These are phyloP conservation scores for Rhododendron vialii DNA, from an alignment of 148 eudicot species.

Conservation along the genomic window DNA sequence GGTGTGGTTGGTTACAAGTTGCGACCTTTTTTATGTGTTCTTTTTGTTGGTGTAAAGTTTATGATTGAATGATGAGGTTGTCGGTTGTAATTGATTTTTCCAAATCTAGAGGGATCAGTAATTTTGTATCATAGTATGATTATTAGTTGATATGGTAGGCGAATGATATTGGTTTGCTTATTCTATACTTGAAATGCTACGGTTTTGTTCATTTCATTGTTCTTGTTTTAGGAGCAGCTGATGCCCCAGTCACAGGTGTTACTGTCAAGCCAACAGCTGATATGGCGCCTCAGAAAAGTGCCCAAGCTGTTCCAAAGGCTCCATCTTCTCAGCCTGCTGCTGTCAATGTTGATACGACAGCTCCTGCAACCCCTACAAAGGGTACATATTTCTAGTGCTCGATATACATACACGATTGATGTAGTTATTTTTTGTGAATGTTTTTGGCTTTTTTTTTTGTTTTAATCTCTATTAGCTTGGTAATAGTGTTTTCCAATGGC, in stretches of 20 bases:
- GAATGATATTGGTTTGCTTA: neutral
- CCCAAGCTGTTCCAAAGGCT: slow-evolving; percentile 40
- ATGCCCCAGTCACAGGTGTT: slow-evolving; percentile 21
- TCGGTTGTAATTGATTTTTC: neutral
- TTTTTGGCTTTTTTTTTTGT: neutral
- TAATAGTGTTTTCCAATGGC: slow-evolving; percentile 5
- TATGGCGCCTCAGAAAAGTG: slow-evolving; percentile 31
- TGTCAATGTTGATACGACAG: slow-evolving; percentile 28
- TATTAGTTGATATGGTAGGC: neutral
- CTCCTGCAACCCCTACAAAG: slow-evolving; percentile 51
- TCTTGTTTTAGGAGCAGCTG: slow-evolving; percentile 29
- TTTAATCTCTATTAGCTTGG: neutral
- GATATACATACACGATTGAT: neutral
- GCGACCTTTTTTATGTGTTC: neutral
- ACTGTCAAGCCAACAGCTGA: slow-evolving; percentile 32
- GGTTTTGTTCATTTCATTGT: slow-evolving; percentile 7
- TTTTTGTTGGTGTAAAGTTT: neutral
- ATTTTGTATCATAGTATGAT: neutral
- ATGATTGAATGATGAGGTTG: neutral
- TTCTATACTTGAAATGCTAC: neutral
- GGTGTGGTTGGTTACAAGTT: neutral
- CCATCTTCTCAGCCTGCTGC: slow-evolving; percentile 35
- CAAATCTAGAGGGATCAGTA: neutral
- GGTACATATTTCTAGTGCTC: slow-evolving; percentile 27
- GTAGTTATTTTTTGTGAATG: neutral